phyloP scores from a whole-genome alignment of 2,329 filamentous ascomycete genomes.

The Hymenoscyphus repandus region DNA sequence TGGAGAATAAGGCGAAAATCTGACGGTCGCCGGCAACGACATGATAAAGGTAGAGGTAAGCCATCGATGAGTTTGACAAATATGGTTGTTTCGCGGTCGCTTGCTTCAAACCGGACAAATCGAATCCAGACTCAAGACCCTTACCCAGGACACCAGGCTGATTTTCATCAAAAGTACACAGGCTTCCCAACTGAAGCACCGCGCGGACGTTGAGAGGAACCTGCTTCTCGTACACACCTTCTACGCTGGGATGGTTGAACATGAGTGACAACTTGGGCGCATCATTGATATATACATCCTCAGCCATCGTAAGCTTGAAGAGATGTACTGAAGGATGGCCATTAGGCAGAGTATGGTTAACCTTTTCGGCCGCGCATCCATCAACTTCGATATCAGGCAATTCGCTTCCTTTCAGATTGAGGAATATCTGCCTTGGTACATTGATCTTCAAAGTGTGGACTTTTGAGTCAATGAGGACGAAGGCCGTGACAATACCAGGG shows the following conservation, averaged over 20 bases:
- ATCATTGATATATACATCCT: constrained; percentile 82
- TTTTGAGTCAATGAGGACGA: constrained; percentile 89
- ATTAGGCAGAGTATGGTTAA: constrained; percentile 89
- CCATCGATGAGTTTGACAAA: constrained; percentile 66
- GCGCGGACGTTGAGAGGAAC: constrained; percentile 83
- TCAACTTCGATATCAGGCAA: constrained; percentile 83
- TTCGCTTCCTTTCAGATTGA: constrained; percentile 85
- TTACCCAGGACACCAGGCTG: constrained; percentile 88
- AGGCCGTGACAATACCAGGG: constrained; percentile 81
- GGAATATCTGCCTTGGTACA: constrained; percentile 81
- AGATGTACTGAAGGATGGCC: constrained; percentile 90
- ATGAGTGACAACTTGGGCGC: constrained; percentile 74
- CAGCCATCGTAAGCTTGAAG: constrained; percentile 87
- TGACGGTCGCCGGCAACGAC: constrained; percentile 86
- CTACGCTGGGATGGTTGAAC: constrained; percentile 89
- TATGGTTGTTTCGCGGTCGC: constrained; percentile 67
- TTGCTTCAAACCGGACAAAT: constrained; percentile 69
- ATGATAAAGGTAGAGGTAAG: constrained; percentile 90
- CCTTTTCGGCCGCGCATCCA: constrained; percentile 85
- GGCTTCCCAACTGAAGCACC: constrained; percentile 81
- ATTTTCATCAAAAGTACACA: constrained; percentile 87
- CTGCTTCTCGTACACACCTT: constrained; percentile 95
- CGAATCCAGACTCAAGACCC: constrained; percentile 90
- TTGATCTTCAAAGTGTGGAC: constrained; percentile 84
- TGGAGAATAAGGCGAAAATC: constrained; percentile 90